Conservation (phyloP, 2,329 filamentous ascomycete genomes). For the Xylaria polymorpha region DNA sequence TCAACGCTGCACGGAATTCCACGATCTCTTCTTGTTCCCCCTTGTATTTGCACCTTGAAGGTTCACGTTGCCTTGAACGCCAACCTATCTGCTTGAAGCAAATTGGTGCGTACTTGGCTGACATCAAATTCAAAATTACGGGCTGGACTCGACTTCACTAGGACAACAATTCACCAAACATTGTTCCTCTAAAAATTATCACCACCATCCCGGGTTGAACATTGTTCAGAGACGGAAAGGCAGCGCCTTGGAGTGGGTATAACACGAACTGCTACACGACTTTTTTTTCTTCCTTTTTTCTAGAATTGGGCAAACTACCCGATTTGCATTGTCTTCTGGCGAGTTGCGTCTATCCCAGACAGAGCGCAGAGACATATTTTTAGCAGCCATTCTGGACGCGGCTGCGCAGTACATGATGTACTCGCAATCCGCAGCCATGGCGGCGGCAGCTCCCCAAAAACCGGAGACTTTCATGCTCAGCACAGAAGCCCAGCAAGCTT, state of each 20-base stretch:
- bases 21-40: slow-evolving; percentile 39
- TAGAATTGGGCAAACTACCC: slow-evolving; percentile 36
- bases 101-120: slow-evolving; percentile 51
- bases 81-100: slow-evolving; percentile 60
- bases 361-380: slow-evolving; percentile 8
- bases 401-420: slow-evolving; percentile 69
- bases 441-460: slow-evolving; percentile 82
- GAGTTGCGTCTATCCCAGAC: slow-evolving; percentile 22
- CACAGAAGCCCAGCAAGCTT: slow-evolving; percentile 93
- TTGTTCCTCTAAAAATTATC: slow-evolving; percentile 29
- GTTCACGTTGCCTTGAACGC: slow-evolving; percentile 52
- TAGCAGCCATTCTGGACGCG: slow-evolving; percentile 35
- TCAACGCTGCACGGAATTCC: slow-evolving; percentile 16
- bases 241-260: slow-evolving; percentile 43
- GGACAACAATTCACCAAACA: slow-evolving; percentile 32
- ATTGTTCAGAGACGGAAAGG: slow-evolving; percentile 41
- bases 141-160: slow-evolving; percentile 60
- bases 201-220: slow-evolving; percentile 23
- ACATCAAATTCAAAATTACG: slow-evolving; percentile 41
- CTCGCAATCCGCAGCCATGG: slow-evolving; percentile 86
- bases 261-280: slow-evolving; percentile 38
- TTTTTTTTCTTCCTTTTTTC: slow-evolving; percentile 38
- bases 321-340: slow-evolving; percentile 12
- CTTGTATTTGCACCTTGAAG: slow-evolving; percentile 56
- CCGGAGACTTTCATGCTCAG: slow-evolving; percentile 99